Evolutionary conservation across 2,329 filamentous ascomycete species (phyloP).

Genomic region (Trichoderma semiorbis): DNA sequence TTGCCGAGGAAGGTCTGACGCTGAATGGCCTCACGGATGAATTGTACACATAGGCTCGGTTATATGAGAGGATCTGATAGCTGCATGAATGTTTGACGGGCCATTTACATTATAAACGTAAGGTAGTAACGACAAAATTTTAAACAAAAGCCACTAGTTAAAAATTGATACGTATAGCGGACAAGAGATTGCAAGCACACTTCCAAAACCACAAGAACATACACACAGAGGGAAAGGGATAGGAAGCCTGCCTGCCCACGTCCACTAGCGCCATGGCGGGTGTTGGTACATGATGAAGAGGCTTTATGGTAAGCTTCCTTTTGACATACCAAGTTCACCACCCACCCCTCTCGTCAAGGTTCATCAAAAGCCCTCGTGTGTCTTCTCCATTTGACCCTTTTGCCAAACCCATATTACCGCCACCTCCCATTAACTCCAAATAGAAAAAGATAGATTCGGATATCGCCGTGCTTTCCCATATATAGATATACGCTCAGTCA

Average conservation of each 20-base stretch:
- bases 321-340: not conserved
- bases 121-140: not conserved
- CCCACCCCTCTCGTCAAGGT: not conserved
- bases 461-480: not conserved
- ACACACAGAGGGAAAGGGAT: not conserved
- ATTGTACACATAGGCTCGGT: slow-evolving; percentile 56
- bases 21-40: slow-evolving; percentile 70
- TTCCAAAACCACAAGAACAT: not conserved
- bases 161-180: not conserved
- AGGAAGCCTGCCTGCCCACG: not conserved
- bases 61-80: not conserved
- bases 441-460: slow-evolving; percentile 9
- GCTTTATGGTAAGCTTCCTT: not conserved
- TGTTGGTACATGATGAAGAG: not conserved
- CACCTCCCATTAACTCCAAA: slow-evolving; percentile 17
- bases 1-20: slow-evolving; percentile 76
- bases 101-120: not conserved
- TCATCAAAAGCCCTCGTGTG: not conserved
- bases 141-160: not conserved
- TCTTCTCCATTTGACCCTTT: not conserved
- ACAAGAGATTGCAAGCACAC: not conserved
- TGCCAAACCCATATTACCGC: slow-evolving; percentile 3
- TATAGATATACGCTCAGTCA: slow-evolving; percentile 25
- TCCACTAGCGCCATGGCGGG: not conserved
- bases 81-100: not conserved